Percentiles rank a stretch among this genome's conserved stretches.
Evolutionary conservation across 2,329 filamentous ascomycete genomes (phyloP).

Genomic region (Aspergillus quadricinctus): DNA sequence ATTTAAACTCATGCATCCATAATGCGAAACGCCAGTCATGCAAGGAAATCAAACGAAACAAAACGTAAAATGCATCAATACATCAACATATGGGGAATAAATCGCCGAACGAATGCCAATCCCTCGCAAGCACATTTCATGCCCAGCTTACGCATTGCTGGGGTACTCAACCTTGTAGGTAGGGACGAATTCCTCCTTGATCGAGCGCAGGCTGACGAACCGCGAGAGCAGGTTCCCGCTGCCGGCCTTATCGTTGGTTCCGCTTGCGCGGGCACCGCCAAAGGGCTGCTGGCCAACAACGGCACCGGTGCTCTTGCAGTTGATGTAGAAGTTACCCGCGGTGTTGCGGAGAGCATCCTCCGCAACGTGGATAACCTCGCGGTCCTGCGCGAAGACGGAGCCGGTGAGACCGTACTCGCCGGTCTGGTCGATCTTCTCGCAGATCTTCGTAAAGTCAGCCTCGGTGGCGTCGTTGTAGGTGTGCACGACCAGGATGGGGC

Average conservation of each 20-base stretch:
- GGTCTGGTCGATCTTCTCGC: constrained; percentile 45
- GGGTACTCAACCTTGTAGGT: constrained; percentile 63
- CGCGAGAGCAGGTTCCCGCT: constrained; percentile 60
- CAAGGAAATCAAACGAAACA: not conserved
- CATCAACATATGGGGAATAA: constrained; percentile 16
- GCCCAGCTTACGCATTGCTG: constrained; percentile 59
- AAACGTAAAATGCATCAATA: constrained; percentile 6
- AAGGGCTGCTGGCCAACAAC: constrained; percentile 71
- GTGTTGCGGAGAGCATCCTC: constrained; percentile 34
- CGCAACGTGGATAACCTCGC: constrained; percentile 31
- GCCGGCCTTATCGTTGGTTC: constrained; percentile 71
- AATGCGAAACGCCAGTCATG: constrained; percentile 1
- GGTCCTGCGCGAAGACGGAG: constrained; percentile 40
- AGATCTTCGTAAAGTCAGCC: constrained; percentile 56
- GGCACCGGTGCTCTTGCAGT: constrained; percentile 58
- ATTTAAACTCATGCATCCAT: not conserved
- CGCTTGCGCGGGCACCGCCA: constrained; percentile 63
- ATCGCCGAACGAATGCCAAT: not conserved
- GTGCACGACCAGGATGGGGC: constrained; percentile 69
- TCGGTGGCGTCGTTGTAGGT: constrained; percentile 68
- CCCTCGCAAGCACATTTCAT: not conserved
- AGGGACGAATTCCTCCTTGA: constrained; percentile 71
- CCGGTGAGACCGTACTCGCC: constrained; percentile 41
- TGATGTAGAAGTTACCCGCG: constrained; percentile 43
- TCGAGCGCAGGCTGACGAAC: constrained; percentile 63